Evolutionary conservation across 2,329 filamentous ascomycete genomes (phyloP).

Genomic region (Phyllosticta citriasiana): DNA sequence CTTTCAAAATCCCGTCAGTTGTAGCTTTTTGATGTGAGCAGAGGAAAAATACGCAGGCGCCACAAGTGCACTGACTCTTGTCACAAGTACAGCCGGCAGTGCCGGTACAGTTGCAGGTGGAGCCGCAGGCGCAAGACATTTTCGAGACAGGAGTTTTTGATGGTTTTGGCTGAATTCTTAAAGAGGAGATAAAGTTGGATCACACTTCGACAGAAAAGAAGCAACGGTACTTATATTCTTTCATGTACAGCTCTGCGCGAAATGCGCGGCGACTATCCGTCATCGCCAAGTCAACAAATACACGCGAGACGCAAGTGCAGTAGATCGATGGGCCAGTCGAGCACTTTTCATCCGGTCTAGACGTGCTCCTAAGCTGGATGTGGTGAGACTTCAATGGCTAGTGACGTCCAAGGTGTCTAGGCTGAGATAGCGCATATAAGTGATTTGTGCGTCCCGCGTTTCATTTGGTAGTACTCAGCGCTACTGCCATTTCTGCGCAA

Average conservation of each 20-base stretch:
- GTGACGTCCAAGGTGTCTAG: neutral
- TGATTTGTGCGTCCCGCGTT: neutral
- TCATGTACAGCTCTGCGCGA: neutral
- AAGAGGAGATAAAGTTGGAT: neutral
- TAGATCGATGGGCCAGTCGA: neutral
- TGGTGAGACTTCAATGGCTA: no score
- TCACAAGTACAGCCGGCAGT: neutral
- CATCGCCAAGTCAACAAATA: neutral
- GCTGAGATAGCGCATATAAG: neutral
- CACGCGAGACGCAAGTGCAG: neutral
- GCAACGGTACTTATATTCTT: neutral
- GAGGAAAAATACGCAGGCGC: neutral
- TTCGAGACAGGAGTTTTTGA: neutral
- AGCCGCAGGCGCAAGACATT: neutral
- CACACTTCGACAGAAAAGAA: neutral
- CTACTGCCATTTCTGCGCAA: neutral
- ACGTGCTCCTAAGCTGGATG: no score
- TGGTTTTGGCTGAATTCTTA: neutral
- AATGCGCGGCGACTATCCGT: neutral
- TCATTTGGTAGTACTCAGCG: neutral
- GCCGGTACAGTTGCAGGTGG: neutral
- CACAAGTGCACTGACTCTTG: neutral
- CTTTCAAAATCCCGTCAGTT: neutral
- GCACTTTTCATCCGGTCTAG: no score
- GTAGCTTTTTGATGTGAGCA: neutral